Base-by-base conservation (phyloP, 2,329 filamentous ascomycete species). In the Colletotrichum simmondsii region DNA sequence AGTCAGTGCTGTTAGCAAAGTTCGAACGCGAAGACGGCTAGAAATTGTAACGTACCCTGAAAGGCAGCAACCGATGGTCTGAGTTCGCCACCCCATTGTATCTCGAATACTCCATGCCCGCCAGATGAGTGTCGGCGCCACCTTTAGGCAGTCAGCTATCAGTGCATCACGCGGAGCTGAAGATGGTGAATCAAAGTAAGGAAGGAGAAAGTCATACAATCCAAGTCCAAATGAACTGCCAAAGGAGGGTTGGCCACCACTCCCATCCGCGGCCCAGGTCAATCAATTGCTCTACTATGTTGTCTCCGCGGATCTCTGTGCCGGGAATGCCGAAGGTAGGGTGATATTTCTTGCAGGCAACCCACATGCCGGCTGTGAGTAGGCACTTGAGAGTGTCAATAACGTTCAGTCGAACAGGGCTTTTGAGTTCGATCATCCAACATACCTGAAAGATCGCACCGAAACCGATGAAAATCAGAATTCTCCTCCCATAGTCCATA, bases 281-380 rank as follows among this genome's bases (percentile, higher is more conserved):
- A 8, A 84, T 79, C 19, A 84, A 77, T 14, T 85, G 82, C 16
- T 86, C 85, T 28, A 85, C 84, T 16, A 83, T 66, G 0, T 78
- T 80, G 5, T 65, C 69, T 10, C 78, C 76, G 1, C 73, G 72
- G 24, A 84, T 77, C 37, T 80, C 81, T 7, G 83, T 83, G 3
- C 82, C 82, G 8, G 81, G 76, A 54, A 84, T 78, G 14, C 88
- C 86, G 54, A 87, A 90, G 5, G 86, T 86, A 6, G 82, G 80
- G 75, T 92, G 89, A 71, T 90, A 92, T 66, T 90, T 89, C 49
- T 83, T 85, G 56, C 89, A 91, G 10, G 87, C 85, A 66, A 89
- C 79, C 82, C 86, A 92, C 79, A 90, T 87, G 49, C 87, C 80
- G 37, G 89, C 75, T 0, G 89, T 86, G 22, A 89, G 82, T 35